A percentile compares a stretch with the other conserved stretches of the same genome.
phyloP scores from a whole-genome alignment of 2,329 filamentous ascomycete species.

The Dryadomyces quercivorus region DNA sequence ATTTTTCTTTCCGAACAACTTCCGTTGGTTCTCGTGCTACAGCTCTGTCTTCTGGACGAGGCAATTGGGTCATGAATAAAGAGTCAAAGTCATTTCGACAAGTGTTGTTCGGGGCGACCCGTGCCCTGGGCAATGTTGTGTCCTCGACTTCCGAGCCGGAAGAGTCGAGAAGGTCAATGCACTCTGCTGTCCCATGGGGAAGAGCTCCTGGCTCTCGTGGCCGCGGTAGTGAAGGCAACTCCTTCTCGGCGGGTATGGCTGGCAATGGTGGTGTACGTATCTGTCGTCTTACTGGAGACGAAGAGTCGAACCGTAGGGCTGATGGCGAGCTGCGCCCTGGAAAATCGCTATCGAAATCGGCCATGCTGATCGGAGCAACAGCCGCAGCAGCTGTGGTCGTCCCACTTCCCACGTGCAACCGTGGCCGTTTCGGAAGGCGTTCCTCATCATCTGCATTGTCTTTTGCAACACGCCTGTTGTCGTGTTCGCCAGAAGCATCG shows the following conservation, averaged over 20 bases:
- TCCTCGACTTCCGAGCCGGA: conserved; percentile 1
- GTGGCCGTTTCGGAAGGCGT: background rate
- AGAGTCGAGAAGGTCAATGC: conserved; percentile 10
- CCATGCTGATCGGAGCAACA: too few relatives aligned
- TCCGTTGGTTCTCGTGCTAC: background rate
- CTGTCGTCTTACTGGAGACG: background rate
- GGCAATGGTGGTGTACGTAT: background rate
- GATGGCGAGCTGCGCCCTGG: background rate
- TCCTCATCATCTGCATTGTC: background rate
- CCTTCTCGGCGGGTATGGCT: too few relatives aligned
- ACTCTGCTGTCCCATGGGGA: background rate
- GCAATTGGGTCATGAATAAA: background rate
- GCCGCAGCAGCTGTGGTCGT: background rate
- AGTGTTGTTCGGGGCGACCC: background rate
- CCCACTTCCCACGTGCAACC: background rate
- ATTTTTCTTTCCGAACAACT: background rate
- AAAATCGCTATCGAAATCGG: background rate
- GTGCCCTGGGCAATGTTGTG: background rate
- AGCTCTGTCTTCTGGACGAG: background rate
- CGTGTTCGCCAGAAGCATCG: background rate
- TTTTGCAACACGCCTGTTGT: background rate
- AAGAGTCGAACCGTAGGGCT: background rate
- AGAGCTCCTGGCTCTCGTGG: background rate
- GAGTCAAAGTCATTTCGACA: background rate
- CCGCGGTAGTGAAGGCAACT: background rate